phyloP scores from a whole-genome alignment of 306 rosid genomes.

The Quercus alba region DNA sequence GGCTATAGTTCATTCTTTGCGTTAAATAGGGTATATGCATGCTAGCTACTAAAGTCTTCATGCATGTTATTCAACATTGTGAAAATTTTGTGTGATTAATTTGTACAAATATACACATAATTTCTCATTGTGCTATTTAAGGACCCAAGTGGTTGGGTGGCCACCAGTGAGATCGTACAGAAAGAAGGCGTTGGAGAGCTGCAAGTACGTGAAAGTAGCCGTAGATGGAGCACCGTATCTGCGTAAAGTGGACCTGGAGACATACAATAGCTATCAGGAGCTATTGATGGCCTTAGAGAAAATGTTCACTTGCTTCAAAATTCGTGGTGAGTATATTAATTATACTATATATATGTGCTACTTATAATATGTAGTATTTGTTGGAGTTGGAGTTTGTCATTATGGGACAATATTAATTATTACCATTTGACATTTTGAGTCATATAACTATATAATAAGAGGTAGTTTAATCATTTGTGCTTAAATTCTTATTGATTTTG shows the following conservation, averaged over 20 bases:
- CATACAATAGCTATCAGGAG: constrained; percentile 13
- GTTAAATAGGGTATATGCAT: too few species aligned
- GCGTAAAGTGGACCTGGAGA: constrained; percentile 28
- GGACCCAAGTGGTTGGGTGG: constrained; percentile 27
- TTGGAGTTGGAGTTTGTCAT: too few species aligned
- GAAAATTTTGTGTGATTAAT: too few species aligned
- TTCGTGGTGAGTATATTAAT: not conserved
- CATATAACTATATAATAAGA: too few species aligned
- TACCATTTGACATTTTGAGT: too few species aligned
- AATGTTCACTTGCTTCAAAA: constrained; percentile 21
- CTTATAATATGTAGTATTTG: too few species aligned
- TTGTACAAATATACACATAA: not conserved
- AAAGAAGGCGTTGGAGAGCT: constrained; percentile 19
- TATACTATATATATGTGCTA: not conserved
- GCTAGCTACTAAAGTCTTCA: too few species aligned
- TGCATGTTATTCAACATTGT: too few species aligned
- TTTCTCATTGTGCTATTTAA: not conserved
- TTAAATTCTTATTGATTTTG: not conserved
- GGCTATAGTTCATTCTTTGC: too few species aligned
- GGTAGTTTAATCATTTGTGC: not conserved
- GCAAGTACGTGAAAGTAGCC: constrained; percentile 27
- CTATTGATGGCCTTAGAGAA: constrained; percentile 20
- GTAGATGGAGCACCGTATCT: constrained; percentile 31
- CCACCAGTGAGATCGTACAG: constrained; percentile 30
- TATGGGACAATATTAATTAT: too few species aligned